A percentile compares a stretch with the other conserved stretches of the same genome.
These are phyloP conservation scores for Plasmodium knowlesi DNA, from an alignment of 169 alveolate genomes.

Conservation along the genomic window DNA sequence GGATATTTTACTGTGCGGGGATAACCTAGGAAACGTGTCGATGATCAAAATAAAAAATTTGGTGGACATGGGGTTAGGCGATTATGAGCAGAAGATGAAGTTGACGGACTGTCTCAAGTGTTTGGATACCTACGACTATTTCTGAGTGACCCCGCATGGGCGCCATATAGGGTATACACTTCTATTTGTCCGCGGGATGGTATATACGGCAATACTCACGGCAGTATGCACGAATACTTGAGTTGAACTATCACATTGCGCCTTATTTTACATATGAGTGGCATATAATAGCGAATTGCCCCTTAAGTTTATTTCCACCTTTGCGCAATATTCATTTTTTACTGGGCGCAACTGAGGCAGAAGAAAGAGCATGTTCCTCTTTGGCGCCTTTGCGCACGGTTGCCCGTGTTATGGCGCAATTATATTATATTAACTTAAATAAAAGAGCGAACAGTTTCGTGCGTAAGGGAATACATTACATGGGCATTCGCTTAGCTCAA, in stretches of 20 bases:
- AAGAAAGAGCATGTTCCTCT: background rate
- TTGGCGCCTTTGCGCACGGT: background rate
- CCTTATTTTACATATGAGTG: background rate
- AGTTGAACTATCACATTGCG: background rate
- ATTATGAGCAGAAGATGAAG: conserved; percentile 58
- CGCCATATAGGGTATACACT: background rate
- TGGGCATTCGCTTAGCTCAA: background rate
- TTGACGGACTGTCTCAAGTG: conserved; percentile 42
- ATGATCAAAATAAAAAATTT: conserved; percentile 67
- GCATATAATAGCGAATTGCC: background rate
- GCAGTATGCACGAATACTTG: background rate
- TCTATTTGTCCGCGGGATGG: background rate
- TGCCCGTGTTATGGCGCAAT: background rate
- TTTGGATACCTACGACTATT: conserved; percentile 70
- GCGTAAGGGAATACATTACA: background rate
- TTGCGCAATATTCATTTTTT: background rate
- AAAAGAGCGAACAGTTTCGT: background rate
- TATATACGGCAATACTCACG: background rate
- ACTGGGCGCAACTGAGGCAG: background rate
- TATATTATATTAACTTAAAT: background rate
- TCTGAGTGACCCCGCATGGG: background rate
- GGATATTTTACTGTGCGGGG: conserved; percentile 63
- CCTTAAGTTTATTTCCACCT: background rate
- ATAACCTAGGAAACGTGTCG: conserved; percentile 52
- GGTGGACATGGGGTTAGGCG: conserved; percentile 30